Conservation (phyloP, 2,329 filamentous ascomycete species). For the Alternaria sp. region DNA sequence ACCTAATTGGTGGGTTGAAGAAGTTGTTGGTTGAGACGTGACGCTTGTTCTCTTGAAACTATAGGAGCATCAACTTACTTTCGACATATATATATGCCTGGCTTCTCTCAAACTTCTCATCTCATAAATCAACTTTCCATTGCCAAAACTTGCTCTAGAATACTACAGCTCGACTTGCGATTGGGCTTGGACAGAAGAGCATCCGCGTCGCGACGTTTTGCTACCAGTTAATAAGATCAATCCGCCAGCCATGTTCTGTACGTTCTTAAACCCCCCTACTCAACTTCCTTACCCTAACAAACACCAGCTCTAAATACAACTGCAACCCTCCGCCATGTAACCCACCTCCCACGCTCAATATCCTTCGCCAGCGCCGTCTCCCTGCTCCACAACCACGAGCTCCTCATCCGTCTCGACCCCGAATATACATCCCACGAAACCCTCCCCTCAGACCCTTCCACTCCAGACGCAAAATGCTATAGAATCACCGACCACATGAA, state of each 20-base stretch:
- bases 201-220: background rate
- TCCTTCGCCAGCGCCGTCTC: slow-evolving; percentile 33
- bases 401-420: slow-evolving; percentile 50
- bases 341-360: slow-evolving; percentile 41
- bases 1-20: background rate
- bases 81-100: background rate
- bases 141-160: background rate
- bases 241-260: slow-evolving; percentile 43
- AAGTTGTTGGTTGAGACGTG: slow-evolving; percentile 11
- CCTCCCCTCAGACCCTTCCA: slow-evolving; percentile 29
- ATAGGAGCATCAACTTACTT: slow-evolving; percentile 8
- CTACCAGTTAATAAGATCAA: background rate
- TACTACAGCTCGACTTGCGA: too few relatives aligned
- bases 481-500: slow-evolving; percentile 52
- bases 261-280: background rate
- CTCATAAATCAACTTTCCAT: background rate
- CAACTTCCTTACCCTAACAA: background rate
- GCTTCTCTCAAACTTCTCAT: background rate
- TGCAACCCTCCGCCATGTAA: slow-evolving; percentile 46
- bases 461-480: slow-evolving; percentile 46
- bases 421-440: slow-evolving; percentile 47
- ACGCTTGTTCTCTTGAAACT: slow-evolving; percentile 21
- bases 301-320: slow-evolving; percentile 46
- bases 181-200: background rate
- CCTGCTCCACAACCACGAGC: slow-evolving; percentile 48